phyloP scores from a whole-genome alignment of 257 asterid genomes.

The Ehretia macrophylla region DNA sequence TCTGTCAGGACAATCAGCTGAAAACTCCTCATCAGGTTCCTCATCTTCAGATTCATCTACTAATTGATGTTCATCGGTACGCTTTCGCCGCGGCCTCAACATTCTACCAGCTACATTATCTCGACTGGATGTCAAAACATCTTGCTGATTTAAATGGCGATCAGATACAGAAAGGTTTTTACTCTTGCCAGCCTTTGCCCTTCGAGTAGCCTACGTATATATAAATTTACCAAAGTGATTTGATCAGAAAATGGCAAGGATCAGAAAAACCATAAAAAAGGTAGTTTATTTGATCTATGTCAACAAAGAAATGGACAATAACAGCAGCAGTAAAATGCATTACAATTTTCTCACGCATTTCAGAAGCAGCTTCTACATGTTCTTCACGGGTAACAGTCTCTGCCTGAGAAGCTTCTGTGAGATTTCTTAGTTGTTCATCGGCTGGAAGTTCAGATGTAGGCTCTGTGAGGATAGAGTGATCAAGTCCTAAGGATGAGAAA shows the following conservation, averaged over 20 bases:
- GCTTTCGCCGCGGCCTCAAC: slow-evolving; percentile 40
- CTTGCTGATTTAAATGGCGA: slow-evolving; percentile 37
- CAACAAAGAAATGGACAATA: slow-evolving; percentile 12
- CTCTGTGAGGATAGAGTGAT: slow-evolving; percentile 30
- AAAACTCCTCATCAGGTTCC: slow-evolving; percentile 27
- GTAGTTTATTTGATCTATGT: not conserved
- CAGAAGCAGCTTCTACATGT: slow-evolving; percentile 29
- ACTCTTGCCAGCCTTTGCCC: slow-evolving; percentile 39
- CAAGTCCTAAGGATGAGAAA: slow-evolving; percentile 43
- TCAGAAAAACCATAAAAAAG: not conserved
- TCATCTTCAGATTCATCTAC: slow-evolving; percentile 47
- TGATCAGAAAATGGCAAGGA: slow-evolving; percentile 8
- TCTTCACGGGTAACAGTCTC: slow-evolving; percentile 28
- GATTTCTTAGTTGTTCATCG: slow-evolving; percentile 36
- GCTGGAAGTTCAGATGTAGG: slow-evolving; percentile 33
- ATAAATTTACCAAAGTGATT: slow-evolving; percentile 6
- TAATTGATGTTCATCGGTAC: slow-evolving; percentile 18
- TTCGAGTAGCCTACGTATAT: slow-evolving; percentile 45
- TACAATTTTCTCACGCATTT: slow-evolving; percentile 56
- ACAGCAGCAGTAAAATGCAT: slow-evolving; percentile 10
- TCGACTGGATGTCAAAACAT: slow-evolving; percentile 30
- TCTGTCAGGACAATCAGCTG: slow-evolving; percentile 28
- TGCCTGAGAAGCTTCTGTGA: slow-evolving; percentile 26
- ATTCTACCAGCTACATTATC: slow-evolving; percentile 36
- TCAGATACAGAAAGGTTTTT: slow-evolving; percentile 21